Evolutionary conservation across 257 asterid species (phyloP).

Genomic region (Phtheirospermum japonicum): DNA sequence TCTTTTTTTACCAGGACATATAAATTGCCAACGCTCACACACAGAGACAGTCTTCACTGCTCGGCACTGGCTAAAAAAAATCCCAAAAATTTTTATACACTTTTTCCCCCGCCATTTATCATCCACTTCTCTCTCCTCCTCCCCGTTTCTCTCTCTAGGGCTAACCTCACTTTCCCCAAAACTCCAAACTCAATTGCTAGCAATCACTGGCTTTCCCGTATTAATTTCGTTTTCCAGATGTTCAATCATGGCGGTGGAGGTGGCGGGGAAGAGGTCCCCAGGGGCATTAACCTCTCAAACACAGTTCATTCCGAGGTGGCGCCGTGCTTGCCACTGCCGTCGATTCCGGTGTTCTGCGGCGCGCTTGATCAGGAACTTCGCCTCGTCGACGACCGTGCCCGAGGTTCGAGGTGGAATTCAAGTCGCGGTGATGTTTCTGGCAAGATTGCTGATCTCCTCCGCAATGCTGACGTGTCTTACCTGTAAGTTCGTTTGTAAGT

Average conservation of each 20-base stretch:
- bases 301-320: conserved; percentile 87
- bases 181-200: conserved; percentile 28
- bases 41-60: background rate
- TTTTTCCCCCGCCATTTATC: conserved; percentile 68
- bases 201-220: conserved; percentile 22
- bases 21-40: conserved; percentile 4
- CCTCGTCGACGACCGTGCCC: conserved; percentile 48
- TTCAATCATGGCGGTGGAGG: conserved; percentile 40
- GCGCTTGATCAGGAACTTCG: conserved; percentile 76
- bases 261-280: conserved; percentile 46
- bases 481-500: conserved; percentile 55
- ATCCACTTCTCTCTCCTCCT: conserved; percentile 34
- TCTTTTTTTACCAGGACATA: conserved; percentile 30
- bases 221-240: conserved; percentile 37
- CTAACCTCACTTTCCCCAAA: conserved; percentile 32
- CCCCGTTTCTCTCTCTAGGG: conserved; percentile 57
- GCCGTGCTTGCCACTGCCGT: conserved; percentile 81
- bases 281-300: conserved; percentile 75
- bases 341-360: conserved; percentile 93
- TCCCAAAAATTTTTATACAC: conserved; percentile 32
- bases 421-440: conserved; percentile 53
- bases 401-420: conserved; percentile 43
- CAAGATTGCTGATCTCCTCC: conserved; percentile 76
- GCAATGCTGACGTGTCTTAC: conserved; percentile 76
- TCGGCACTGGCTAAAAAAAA: conserved; percentile 21